Percentiles rank a stretch among this genome's conserved stretches.
Evolutionary conservation across 371 early-diverging fungal species (phyloP).

Genomic region (Actinomucor elegans): DNA sequence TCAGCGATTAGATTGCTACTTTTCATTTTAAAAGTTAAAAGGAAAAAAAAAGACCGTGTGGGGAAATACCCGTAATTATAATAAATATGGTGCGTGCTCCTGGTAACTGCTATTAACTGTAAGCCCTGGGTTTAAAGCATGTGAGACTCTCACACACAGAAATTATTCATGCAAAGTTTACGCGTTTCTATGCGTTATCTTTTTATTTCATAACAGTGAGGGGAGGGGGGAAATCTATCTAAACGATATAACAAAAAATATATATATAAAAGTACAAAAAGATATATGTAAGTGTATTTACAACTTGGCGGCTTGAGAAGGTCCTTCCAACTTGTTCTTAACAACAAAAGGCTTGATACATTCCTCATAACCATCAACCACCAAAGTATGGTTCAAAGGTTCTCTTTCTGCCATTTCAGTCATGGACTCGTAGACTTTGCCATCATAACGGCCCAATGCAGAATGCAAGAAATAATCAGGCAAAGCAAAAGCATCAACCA

Average conservation of each 20-base stretch:
- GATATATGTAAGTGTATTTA: constrained; percentile 2
- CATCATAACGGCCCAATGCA: constrained; percentile 75
- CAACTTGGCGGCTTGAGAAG: constrained; percentile 9
- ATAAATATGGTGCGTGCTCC: too few relatives aligned
- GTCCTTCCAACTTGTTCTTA: constrained; percentile 20
- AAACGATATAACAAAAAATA: too few relatives aligned
- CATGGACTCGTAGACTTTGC: constrained; percentile 73
- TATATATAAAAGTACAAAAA: neutral
- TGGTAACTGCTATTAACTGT: too few relatives aligned
- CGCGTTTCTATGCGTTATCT: too few relatives aligned
- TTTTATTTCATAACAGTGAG: too few relatives aligned
- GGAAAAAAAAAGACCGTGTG: constrained; percentile 3
- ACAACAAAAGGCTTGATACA: constrained; percentile 54
- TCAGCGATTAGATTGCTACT: constrained; percentile 13
- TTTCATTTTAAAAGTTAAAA: neutral
- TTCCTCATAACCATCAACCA: constrained; percentile 59
- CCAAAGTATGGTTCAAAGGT: constrained; percentile 63
- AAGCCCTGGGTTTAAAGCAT: constrained; percentile 3
- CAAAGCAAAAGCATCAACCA: constrained; percentile 79
- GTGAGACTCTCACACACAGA: constrained; percentile 10
- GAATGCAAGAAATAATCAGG: constrained; percentile 77
- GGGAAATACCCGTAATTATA: too few relatives aligned
- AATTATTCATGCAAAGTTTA: neutral
- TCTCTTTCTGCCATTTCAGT: constrained; percentile 69
- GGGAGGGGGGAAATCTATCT: neutral